Evolutionary conservation across 129 eudicot genomes (phyloP), one percentile per base, ranked within the genome.

Genomic region (Helianthus tuberosus): DNA sequence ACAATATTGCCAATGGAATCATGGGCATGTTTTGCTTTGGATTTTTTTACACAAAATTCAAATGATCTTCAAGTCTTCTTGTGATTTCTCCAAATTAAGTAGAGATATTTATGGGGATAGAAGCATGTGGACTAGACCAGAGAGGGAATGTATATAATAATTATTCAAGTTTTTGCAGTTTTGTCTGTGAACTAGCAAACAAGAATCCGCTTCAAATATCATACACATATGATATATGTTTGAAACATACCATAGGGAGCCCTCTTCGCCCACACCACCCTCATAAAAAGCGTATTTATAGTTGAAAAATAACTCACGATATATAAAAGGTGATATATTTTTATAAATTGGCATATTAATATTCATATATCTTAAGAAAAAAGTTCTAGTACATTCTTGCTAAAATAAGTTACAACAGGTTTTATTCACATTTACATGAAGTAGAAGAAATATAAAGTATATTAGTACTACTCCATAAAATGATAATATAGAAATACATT

Each of bases 151-250:
- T 10, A 47, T 57, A 46, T 52, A 41, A 52, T 52, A 64, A 4
- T 14, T 66, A 43, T 66, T 54, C n/a, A 7, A 23, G 39, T 38
- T 43, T 43, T 41, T 62, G 70, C 75, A 77, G 74, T 57, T 68
- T 68, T 78, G 82, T 78, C 82, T 44, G 43, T 64, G 13, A 64
- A 62, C 12, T 36, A 63, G 58, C 73, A 64, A 53, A 55, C 77
- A 78, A 64, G 66, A 78, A 61, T 78, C 71, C 72, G 32, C 82
- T 47, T 60, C 64, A 75, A 63, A 74, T 62, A 60, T 14, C 68
- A 61, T 27, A 50, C 16, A 44, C 69, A 69, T 57, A 68, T 49
- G 76, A 71, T 53, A 63, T 59, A 25, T 78, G 82, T 27, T 51
- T 25, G 47, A 29, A 53, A 78, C 72, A 78, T 51, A 71, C 71